These are phyloP conservation scores for Orbilia brochopaga DNA, from an alignment of 2,329 filamentous ascomycete species.

Conservation along the genomic window DNA sequence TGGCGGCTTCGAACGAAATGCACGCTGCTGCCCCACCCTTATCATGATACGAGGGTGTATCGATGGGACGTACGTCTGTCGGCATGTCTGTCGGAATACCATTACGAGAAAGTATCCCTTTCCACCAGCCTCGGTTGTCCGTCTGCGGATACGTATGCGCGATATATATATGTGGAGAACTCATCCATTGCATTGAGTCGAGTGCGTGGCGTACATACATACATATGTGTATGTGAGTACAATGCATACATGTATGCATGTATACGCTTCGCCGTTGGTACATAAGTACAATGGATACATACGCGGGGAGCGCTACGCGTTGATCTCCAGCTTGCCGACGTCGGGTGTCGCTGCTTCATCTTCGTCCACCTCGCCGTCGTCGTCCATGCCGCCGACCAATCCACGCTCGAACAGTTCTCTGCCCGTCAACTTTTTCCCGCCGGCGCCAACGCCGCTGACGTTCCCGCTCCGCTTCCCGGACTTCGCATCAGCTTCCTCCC, in stretches of 20 bases:
- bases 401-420: conserved; percentile 80
- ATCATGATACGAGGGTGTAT: conserved; percentile 2
- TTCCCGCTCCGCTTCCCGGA: conserved; percentile 75
- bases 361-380: conserved; percentile 71
- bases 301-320: conserved; percentile 59
- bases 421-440: conserved; percentile 69
- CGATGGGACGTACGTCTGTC: neutral
- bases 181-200: neutral
- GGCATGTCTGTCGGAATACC: neutral
- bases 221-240: no score
- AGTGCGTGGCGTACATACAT: no score
- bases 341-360: conserved; percentile 68
- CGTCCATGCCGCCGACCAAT: conserved; percentile 69
- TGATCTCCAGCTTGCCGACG: conserved; percentile 75
- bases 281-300: no score
- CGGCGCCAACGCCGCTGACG: conserved; percentile 54
- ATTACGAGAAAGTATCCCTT: neutral
- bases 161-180: neutral
- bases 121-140: neutral
- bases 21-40: conserved; percentile 16
- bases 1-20: conserved; percentile 21
- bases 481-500: conserved; percentile 81
- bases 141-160: neutral
- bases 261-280: neutral
- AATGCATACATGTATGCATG: neutral